phyloP scores from a whole-genome alignment of 306 rosid genomes.

The Lithocarpus polystachyus region DNA sequence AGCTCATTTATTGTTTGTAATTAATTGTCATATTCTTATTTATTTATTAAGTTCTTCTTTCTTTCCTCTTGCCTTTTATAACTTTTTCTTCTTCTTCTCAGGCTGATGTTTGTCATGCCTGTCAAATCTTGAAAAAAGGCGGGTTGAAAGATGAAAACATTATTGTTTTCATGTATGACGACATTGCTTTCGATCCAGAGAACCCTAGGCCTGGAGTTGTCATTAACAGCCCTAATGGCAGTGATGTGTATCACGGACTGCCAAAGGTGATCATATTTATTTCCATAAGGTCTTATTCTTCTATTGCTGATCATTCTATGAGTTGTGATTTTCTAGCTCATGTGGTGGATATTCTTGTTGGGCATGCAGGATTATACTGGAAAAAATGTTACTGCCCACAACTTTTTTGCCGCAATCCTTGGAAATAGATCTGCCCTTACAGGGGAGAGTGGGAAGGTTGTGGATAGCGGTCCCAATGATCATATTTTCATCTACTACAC shows the following conservation, averaged over 20 bases:
- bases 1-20: background rate
- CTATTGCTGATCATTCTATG: background rate
- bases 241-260: slow-evolving; percentile 84
- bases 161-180: slow-evolving; percentile 92
- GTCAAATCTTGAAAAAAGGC: slow-evolving; percentile 73
- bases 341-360: slow-evolving; percentile 16
- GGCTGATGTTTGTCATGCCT: slow-evolving; percentile 96
- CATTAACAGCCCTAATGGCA: slow-evolving; percentile 83
- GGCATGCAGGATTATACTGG: slow-evolving; percentile 73
- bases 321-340: slow-evolving; percentile 2
- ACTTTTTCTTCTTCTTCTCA: slow-evolving; percentile 9
- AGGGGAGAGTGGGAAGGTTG: slow-evolving; percentile 94
- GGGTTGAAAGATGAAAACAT: slow-evolving; percentile 94
- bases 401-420: slow-evolving; percentile 76
- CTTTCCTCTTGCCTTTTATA: background rate
- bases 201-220: slow-evolving; percentile 88
- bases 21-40: background rate
- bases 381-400: slow-evolving; percentile 56
- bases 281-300: background rate
- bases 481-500: slow-evolving; percentile 81
- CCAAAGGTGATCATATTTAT: slow-evolving; percentile 59
- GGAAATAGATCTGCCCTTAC: slow-evolving; percentile 74
- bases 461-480: slow-evolving; percentile 88
- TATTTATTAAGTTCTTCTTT: background rate
- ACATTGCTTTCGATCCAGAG: slow-evolving; percentile 67